Evolutionary conservation across 2,329 filamentous ascomycete species (phyloP), one percentile per base, ranked within the genome.

Genomic region (Ophioceras dolichostomum): DNA sequence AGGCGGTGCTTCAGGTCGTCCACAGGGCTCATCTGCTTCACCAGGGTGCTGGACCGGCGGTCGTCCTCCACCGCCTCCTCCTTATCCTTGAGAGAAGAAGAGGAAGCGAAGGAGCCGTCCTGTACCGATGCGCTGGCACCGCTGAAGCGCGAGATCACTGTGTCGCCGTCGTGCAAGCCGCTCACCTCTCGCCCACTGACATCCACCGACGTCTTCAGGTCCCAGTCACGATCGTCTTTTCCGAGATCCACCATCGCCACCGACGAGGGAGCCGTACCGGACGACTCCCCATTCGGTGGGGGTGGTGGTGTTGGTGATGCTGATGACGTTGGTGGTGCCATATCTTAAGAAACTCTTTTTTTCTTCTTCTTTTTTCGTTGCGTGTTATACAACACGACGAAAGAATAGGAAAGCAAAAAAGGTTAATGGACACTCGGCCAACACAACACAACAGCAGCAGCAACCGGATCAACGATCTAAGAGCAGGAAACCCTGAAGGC

Each of bases 1-100:
- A 59, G 50, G 33, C 59, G 55, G 40, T 56, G 44, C 47, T 58
- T 59, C 38, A 55, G 45, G 45, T 54, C 51, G 32, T 57, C 52
- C 37, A 52, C 49, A 31, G 52, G 50, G 36, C 39, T 47, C 32
- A 30, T 38, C 10, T 34, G 32, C 28, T 33, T 12, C 10, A 31
- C 5, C 34, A 17, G 14, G 19, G 21, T 12, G 12, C 14, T 21
- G 30, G 27, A 21, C 18, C n/a, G 10, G 29, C 14, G 13, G 12
- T 34, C 19, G 17, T 22, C 32, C 19, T 42, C 40, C n/a, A n/a
- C n/a, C n/a, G n/a, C n/a, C n/a, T n/a, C n/a, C n/a, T n/a, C n/a
- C n/a, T n/a, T n/a, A n/a, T n/a, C n/a, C n/a, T n/a, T n/a, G n/a
- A n/a, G n/a, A n/a, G n/a, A n/a, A n/a, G n/a, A n/a, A n/a, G n/a